phyloP scores from a whole-genome alignment of 106 monocot species.

The Platanthera zijinensis region DNA sequence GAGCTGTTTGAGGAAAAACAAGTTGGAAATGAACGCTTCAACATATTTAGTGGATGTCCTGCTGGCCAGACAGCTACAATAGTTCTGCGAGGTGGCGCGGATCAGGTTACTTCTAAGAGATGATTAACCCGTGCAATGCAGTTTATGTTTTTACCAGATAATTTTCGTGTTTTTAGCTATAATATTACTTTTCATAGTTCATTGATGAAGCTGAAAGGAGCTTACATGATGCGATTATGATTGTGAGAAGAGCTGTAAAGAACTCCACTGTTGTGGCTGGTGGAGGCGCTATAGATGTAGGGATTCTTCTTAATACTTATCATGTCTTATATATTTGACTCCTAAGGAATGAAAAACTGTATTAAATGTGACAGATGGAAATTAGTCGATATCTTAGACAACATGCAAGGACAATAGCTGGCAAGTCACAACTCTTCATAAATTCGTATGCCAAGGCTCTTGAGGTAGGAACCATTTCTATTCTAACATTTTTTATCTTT shows the following conservation, averaged over 20 bases:
- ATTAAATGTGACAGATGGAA: conserved; percentile 61
- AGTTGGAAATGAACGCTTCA: conserved; percentile 98
- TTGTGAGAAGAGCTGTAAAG: conserved; percentile 95
- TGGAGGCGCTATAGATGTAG: conserved; percentile 99
- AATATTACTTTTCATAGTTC: conserved; percentile 36
- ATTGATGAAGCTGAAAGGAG: conserved; percentile 99
- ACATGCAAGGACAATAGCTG: conserved; percentile 88
- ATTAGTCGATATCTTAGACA: conserved; percentile 78
- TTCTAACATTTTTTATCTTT: not conserved
- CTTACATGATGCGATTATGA: conserved; percentile 99
- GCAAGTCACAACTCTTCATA: conserved; percentile 94
- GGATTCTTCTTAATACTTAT: not conserved
- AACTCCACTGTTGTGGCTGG: conserved; percentile 98
- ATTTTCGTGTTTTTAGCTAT: not conserved
- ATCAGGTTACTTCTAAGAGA: conserved; percentile 49
- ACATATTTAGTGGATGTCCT: conserved; percentile 96
- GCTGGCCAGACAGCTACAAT: conserved; percentile 97
- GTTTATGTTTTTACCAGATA: conserved; percentile 4
- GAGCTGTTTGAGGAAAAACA: conserved; percentile 95
- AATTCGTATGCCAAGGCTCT: conserved; percentile 99
- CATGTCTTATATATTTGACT: not conserved
- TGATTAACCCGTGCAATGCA: not conserved
- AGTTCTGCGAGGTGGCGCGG: conserved; percentile 96
- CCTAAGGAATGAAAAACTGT: not conserved
- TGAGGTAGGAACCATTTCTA: conserved; percentile 48